phyloP scores from a whole-genome alignment of 192 early-diverging fungal genomes.

The Entomortierella chlamydospora region DNA sequence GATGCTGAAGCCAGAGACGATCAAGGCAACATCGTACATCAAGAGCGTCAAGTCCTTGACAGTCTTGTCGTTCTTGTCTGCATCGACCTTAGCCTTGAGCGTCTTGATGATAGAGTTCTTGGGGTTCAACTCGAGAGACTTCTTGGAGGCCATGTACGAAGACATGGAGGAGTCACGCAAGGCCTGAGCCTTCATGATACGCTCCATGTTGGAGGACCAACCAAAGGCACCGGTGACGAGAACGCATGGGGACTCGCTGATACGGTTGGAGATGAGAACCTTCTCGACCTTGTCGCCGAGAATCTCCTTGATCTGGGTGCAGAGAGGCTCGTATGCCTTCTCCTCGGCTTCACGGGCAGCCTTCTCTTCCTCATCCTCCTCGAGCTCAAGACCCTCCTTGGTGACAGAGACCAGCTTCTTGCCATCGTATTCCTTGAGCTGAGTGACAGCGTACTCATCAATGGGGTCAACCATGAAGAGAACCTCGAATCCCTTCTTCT shows the following conservation, averaged over 20 bases:
- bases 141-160: constrained; percentile 99
- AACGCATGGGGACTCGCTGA: constrained; percentile 97
- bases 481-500: constrained; percentile 99
- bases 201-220: constrained; percentile 99
- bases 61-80: constrained; percentile 98
- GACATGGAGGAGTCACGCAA: constrained; percentile 98
- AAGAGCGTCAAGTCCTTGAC: constrained; percentile 96
- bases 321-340: constrained; percentile 89
- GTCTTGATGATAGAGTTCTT: constrained; percentile 94
- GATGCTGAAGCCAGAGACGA: constrained; percentile 97
- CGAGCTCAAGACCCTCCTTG: constrained; percentile 99
- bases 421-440: constrained; percentile 99
- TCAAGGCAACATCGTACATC: constrained; percentile 94
- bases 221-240: constrained; percentile 98
- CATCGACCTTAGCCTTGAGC: constrained; percentile 91
- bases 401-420: constrained; percentile 98
- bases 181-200: constrained; percentile 99
- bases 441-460: constrained; percentile 98
- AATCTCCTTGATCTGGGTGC: constrained; percentile 96
- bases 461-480: constrained; percentile 99
- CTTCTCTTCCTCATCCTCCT: constrained; percentile 99
- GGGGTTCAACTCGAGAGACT: constrained; percentile 99
- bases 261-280: constrained; percentile 93
- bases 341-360: constrained; percentile 92
- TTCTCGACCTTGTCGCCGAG: constrained; percentile 99